phyloP scores from a whole-genome alignment of 129 eudicot genomes.

The Lactuca sativa region DNA sequence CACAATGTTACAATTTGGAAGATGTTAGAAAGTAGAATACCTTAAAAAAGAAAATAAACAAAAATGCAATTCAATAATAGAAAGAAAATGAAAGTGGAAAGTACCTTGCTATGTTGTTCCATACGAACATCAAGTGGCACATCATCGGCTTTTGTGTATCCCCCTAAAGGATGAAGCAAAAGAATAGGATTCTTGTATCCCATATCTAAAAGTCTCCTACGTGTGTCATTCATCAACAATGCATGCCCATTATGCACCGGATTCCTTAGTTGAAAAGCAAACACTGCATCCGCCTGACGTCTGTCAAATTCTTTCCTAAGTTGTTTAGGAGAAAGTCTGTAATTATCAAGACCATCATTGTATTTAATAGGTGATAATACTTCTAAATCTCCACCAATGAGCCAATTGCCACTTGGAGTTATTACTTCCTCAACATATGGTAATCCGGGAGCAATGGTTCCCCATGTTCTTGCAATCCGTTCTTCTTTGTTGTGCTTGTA shows the following conservation, averaged over 20 bases:
- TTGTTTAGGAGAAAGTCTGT: slow-evolving; percentile 80
- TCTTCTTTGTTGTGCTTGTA: slow-evolving; percentile 96
- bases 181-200: slow-evolving; percentile 87
- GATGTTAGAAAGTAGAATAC: too few species aligned
- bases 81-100: background rate
- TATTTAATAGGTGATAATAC: slow-evolving; percentile 75
- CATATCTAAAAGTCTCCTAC: slow-evolving; percentile 73
- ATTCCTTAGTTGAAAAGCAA: slow-evolving; percentile 90
- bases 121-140: slow-evolving; percentile 93
- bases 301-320: slow-evolving; percentile 77
- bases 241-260: slow-evolving; percentile 98
- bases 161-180: slow-evolving; percentile 93
- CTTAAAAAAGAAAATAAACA: too few species aligned
- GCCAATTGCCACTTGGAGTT: slow-evolving; percentile 81
- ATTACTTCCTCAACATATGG: slow-evolving; percentile 92
- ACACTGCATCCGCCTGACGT: slow-evolving; percentile 90
- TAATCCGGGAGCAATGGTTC: slow-evolving; percentile 78
- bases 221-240: slow-evolving; percentile 84
- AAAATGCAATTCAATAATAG: background rate
- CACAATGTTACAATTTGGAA: too few species aligned
- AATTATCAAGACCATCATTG: slow-evolving; percentile 88
- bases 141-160: slow-evolving; percentile 87
- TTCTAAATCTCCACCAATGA: slow-evolving; percentile 93
- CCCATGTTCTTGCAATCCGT: slow-evolving; percentile 96
- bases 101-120: slow-evolving; percentile 98